These are phyloP conservation scores for Pythium brachiatum DNA, from an alignment of 352 stramenopile genomes.

Conservation along the genomic window DNA sequence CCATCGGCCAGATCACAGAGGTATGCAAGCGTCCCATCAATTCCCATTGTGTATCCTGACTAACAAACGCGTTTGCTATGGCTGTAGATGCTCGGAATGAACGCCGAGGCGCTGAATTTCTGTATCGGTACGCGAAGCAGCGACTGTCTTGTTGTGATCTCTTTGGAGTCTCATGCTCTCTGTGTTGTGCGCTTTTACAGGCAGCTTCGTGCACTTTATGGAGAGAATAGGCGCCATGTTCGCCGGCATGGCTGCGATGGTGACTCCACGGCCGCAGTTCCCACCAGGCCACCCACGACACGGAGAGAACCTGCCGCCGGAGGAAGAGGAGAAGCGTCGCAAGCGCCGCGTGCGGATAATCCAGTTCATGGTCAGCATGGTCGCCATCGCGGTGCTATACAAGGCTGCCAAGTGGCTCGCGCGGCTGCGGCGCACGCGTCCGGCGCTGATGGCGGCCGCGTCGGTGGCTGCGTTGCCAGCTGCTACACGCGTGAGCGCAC, in stretches of 20 bases:
- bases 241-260: slow-evolving; percentile 60
- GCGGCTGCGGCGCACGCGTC: slow-evolving; percentile 36
- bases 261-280: slow-evolving; percentile 60
- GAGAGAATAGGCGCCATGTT: slow-evolving; percentile 80
- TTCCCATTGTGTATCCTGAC: background rate
- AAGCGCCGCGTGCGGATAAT: slow-evolving; percentile 72
- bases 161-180: background rate
- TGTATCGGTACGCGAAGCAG: slow-evolving; percentile 25
- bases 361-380: slow-evolving; percentile 74
- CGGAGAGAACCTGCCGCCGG: slow-evolving; percentile 49
- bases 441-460: slow-evolving; percentile 32
- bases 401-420: slow-evolving; percentile 58
- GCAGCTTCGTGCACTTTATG: slow-evolving; percentile 82
- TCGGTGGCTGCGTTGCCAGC: background rate
- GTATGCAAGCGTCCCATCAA: no score
- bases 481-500: background rate
- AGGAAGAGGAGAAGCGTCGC: slow-evolving; percentile 74
- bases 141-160: background rate
- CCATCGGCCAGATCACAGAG: slow-evolving; percentile 43
- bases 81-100: slow-evolving; percentile 37
- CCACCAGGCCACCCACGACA: slow-evolving; percentile 74
- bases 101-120: slow-evolving; percentile 40
- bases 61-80: background rate
- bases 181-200: slow-evolving; percentile 19
- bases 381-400: slow-evolving; percentile 47